Evolutionary conservation across 768 basidiomycete species (phyloP), one percentile per base, ranked within the genome.

Genomic region (Clitopilus hobsonii): DNA sequence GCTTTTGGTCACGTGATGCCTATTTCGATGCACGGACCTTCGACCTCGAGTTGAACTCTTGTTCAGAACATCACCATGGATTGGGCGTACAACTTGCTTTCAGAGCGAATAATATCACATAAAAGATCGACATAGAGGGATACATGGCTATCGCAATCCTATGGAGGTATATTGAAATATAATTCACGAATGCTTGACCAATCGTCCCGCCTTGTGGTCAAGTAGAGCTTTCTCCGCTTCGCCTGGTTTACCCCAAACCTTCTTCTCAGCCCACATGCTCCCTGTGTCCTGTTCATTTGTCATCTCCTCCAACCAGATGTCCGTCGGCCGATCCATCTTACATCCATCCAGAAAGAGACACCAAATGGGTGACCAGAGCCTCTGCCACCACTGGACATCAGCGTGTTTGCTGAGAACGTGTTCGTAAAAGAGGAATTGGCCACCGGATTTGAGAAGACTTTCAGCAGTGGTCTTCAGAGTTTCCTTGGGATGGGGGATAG

Each of bases 321-420:
- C 75, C 1, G 80, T 78, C 11, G 82, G 81, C 7, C 83, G 72
- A 58, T 88, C 85, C 38, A 89, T 60, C 56, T 71, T 71, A 60
- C 89, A 90, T 13, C 88, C 88, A 60, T 83, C 86, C 53, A 86
- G 82, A 1, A 71, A 67, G 0, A 74, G 38, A 5, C 63, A 63
- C 89, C 89, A 91, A 3, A 89, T 6, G 0, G 88, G 88, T 1
- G 85, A 76, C 89, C 88, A 90, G 51, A 88, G 76, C 0, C 72
- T 58, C 66, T 91, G 89, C 87, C 88, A 90, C 80, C 82, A 81
- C 6, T 79, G 79, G 1, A 88, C 79, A 57, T 85, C 81, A 6
- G 61, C 52, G 0, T 68, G 65, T 1, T 72, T 78, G 59, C 78
- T 86, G 52, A 75, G 67, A 7, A 91, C 86, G 57, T 91, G 89